phyloP scores from a whole-genome alignment of 73 alveolate genomes.

The Paramecium pentaurelia region DNA sequence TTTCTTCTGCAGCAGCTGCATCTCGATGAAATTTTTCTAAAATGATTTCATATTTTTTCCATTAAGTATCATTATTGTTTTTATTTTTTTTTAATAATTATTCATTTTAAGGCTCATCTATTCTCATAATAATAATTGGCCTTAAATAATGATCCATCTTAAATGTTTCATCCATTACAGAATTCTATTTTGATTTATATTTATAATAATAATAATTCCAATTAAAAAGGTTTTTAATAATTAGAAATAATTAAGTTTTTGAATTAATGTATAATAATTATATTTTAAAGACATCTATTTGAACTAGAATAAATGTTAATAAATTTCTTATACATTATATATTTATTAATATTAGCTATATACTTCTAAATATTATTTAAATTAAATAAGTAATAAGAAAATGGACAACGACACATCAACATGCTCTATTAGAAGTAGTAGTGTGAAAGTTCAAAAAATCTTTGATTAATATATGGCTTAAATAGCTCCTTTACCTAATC shows the following conservation, averaged over 20 bases:
- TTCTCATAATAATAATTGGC: constrained; percentile 8
- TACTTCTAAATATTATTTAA: not conserved
- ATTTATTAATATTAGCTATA: too few species aligned
- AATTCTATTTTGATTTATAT: not conserved
- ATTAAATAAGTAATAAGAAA: not conserved
- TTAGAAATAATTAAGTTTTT: not conserved
- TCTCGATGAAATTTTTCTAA: constrained; percentile 32
- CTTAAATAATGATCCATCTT: constrained; percentile 20
- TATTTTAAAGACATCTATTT: not conserved
- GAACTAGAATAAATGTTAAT: not conserved
- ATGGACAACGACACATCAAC: constrained; percentile 42
- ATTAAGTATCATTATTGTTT: not conserved
- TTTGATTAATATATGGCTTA: constrained; percentile 18
- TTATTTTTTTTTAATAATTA: not conserved
- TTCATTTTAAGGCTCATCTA: not conserved
- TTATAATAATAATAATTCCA: not conserved
- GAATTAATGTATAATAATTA: not conserved
- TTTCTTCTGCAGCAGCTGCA: constrained; percentile 30
- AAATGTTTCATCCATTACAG: not conserved
- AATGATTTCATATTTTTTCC: not conserved
- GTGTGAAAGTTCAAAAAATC: constrained; percentile 13
- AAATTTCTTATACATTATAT: too few species aligned
- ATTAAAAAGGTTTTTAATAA: not conserved
- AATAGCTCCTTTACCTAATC: not conserved
- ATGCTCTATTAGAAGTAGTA: constrained; percentile 4